phyloP scores from a whole-genome alignment of 805 yeast species.

The Metschnikowia bowlesiae region DNA sequence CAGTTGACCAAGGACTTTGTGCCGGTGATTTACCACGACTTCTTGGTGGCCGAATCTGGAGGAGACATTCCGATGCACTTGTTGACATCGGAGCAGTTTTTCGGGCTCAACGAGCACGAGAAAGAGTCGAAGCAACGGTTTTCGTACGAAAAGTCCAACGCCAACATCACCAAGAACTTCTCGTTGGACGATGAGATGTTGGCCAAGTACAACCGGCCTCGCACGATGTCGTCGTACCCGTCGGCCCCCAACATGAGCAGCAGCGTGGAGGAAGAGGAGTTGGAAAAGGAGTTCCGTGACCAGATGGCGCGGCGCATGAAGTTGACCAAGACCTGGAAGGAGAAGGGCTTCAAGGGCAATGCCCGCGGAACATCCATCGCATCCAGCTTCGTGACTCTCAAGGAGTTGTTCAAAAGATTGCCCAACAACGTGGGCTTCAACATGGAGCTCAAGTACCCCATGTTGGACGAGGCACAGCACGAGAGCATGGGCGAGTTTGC shows the following conservation, averaged over 20 bases:
- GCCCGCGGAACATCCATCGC: conserved; percentile 85
- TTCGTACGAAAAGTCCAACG: conserved; percentile 9
- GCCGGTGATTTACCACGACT: conserved; percentile 94
- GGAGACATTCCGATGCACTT: conserved; percentile 95
- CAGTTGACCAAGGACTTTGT: conserved; percentile 87
- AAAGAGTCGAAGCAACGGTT: conserved; percentile 11
- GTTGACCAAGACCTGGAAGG: conserved; percentile 83
- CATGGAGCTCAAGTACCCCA: conserved; percentile 91
- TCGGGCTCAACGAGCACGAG: conserved; percentile 44
- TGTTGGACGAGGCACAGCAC: conserved; percentile 85
- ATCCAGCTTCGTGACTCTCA: conserved; percentile 84
- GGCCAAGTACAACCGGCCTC: conserved; percentile 31
- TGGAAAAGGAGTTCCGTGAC: conserved; percentile 37
- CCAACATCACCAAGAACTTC: conserved; percentile 19
- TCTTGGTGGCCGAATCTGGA: conserved; percentile 90
- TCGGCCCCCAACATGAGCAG: conserved; percentile 28
- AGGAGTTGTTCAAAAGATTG: conserved; percentile 74
- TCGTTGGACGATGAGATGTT: conserved; percentile 36
- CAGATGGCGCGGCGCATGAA: conserved; percentile 62
- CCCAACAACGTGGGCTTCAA: conserved; percentile 88
- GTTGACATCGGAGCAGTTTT: conserved; percentile 82
- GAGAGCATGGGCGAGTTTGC: conserved; percentile 86
- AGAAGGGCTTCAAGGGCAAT: conserved; percentile 88
- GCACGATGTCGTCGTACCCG: conserved; percentile 37
- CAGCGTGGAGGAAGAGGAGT: conserved; percentile 25